Percentiles rank a stretch among this genome's conserved stretches.
Conservation (phyloP, 1,284 basidiomycete genomes). For the Amylostereum areolatum region DNA sequence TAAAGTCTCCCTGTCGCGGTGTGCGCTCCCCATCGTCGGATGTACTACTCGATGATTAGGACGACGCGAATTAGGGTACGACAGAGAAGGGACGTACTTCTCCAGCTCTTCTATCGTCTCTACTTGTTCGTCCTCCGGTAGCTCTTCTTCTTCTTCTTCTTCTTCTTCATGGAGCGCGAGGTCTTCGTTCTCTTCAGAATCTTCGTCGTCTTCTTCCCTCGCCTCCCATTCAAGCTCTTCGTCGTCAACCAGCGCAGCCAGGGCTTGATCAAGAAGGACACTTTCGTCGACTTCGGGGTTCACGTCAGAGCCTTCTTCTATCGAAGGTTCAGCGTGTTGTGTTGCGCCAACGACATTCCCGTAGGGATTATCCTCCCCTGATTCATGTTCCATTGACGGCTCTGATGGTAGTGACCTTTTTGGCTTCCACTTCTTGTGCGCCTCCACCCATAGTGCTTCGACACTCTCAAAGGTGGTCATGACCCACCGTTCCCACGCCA, state of each 20-base stretch:
- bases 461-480: constrained; percentile 88
- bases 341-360: constrained; percentile 8
- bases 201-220: constrained; percentile 4
- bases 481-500: constrained; percentile 56
- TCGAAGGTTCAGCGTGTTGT: constrained; percentile 4
- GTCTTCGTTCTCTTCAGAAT: constrained; percentile 14
- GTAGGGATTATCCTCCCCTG: constrained; percentile 22
- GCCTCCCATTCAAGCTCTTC: constrained; percentile 30
- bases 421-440: constrained; percentile 54
- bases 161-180: constrained; percentile 19
- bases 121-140: too few relatives aligned
- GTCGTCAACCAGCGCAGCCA: constrained; percentile 35
- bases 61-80: too few relatives aligned
- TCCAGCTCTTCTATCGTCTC: too few relatives aligned
- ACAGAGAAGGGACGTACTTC: too few relatives aligned
- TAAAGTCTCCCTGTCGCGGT: background rate
- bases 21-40: too few relatives aligned
- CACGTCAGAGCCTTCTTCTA: background rate
- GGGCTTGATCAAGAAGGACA: constrained; percentile 46
- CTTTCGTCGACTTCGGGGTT: constrained; percentile 45
- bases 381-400: too few relatives aligned
- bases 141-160: constrained; percentile 7
- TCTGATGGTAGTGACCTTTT: background rate
- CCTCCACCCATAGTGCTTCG: constrained; percentile 65
- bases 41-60: too few relatives aligned